Evolutionary conservation across 164 flowering plant species (phyloP).

Genomic region (Paratinospora sagittata): DNA sequence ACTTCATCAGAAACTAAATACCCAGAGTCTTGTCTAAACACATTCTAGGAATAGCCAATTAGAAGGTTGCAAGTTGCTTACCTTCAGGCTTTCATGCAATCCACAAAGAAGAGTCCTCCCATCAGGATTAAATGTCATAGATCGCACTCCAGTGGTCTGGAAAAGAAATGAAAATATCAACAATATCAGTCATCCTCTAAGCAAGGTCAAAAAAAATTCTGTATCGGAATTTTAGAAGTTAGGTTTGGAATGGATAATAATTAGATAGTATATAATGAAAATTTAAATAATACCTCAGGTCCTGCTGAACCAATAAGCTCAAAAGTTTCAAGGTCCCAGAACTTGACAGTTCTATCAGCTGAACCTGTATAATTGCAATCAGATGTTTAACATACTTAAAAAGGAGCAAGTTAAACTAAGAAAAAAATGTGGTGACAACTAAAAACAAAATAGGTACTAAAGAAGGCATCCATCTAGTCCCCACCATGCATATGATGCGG

Average conservation of each 20-base stretch:
- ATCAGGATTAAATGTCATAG: slow-evolving; percentile 89
- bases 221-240: not conserved
- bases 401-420: not conserved
- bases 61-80: slow-evolving; percentile 11
- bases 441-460: not conserved
- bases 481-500: no score
- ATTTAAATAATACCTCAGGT: slow-evolving; percentile 64
- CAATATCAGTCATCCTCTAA: not conserved
- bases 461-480: no score
- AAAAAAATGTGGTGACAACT: not conserved
- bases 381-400: no score
- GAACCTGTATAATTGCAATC: slow-evolving; percentile 56
- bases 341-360: slow-evolving; percentile 91
- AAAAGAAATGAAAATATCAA: slow-evolving; percentile 14
- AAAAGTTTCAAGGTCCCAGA: slow-evolving; percentile 99
- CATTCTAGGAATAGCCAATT: not conserved
- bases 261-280: not conserved
- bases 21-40: not conserved
- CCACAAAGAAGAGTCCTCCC: slow-evolving; percentile 93
- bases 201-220: not conserved
- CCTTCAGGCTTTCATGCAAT: slow-evolving; percentile 90
- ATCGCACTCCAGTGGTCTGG: slow-evolving; percentile 82
- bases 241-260: no score
- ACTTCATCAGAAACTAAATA: not conserved
- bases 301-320: slow-evolving; percentile 96